Evolutionary conservation across 2,329 filamentous ascomycete genomes (phyloP), one percentile per base, ranked within the genome.

Genomic region (Thermoascus crustaceus): DNA sequence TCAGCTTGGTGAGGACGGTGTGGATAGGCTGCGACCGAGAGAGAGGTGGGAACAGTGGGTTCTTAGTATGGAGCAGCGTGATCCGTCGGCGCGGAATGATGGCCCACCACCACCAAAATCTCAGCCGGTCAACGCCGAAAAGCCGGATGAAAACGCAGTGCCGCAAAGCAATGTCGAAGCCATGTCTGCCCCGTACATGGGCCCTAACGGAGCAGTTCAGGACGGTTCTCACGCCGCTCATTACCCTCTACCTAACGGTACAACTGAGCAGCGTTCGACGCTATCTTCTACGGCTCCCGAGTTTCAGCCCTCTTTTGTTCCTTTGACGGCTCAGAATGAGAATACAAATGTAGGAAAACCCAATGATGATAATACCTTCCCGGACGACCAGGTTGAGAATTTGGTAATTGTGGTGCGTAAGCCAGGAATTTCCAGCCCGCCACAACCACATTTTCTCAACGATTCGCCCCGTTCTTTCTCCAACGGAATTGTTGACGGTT

Each of bases 41-140:
- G 73, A 85, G 13, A 78, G 76, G 17, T 95, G 87, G 85, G 72
- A 82, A 46, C 76, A 80, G 46, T 96, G 85, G 70, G 75, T 95
- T 13, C 63, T 93, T 39, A 73, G 76, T 2, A 70, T 79, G 53
- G 73, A 79, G 8, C 75, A 85, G 42, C 80, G 89, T 43, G 78
- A 87, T 47, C 70, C 78, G 26, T 72, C 76, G 13, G 85, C 84
- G 24, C 84, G 82, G 54, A 83, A 82, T 49, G 74, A 82, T 11
- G 87, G 87, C 6, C 75, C 77, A n/a, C 57, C 64, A 23, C 60
- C 61, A 58, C 30, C 55, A 61, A 25, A 60, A 61, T 29, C 47
- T 58, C 29, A 38, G 4, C 27, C 39, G 13, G 39, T 46, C 13
- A 41, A 41, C 29, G 32, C 44, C 24, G 46, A 45, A 34, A 52